Evolutionary conservation across 208 protist genomes (phyloP).

Genomic region (Angomonas deanei): DNA sequence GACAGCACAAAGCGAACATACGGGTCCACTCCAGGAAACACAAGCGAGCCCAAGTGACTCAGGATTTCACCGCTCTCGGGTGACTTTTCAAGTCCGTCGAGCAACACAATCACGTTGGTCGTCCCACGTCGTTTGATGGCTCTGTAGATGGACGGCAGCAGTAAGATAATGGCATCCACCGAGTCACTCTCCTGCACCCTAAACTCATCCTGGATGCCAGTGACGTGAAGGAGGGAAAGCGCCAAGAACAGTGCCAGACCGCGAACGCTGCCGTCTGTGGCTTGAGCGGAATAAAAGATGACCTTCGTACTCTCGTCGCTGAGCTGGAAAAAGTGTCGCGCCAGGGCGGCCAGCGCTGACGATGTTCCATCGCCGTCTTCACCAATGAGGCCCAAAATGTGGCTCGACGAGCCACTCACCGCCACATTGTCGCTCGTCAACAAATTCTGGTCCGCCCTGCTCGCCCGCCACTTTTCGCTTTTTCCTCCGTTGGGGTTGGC

Average conservation of each 20-base stretch:
- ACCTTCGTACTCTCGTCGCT: slow-evolving; percentile 14
- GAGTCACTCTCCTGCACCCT: slow-evolving; percentile 40
- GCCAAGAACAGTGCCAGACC: slow-evolving; percentile 53
- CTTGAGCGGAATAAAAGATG: slow-evolving; percentile 63
- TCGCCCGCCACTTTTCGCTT: background rate
- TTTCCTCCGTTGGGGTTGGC: too few relatives aligned
- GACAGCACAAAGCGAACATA: slow-evolving; percentile 65
- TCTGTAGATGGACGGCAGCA: slow-evolving; percentile 45
- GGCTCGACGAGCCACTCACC: background rate
- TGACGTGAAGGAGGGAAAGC: slow-evolving; percentile 25
- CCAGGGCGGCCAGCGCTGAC: slow-evolving; percentile 43
- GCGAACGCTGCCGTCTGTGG: slow-evolving; percentile 40
- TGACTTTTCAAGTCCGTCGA: slow-evolving; percentile 68
- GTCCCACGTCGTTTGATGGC: slow-evolving; percentile 13
- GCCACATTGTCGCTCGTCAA: background rate
- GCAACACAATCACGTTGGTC: slow-evolving; percentile 30
- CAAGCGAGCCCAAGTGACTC: slow-evolving; percentile 37
- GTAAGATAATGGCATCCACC: slow-evolving; percentile 35
- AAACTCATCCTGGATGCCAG: slow-evolving; percentile 48
- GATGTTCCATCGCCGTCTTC: slow-evolving; percentile 74
- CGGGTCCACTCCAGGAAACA: slow-evolving; percentile 25
- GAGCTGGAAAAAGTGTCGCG: slow-evolving; percentile 21
- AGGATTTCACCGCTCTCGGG: slow-evolving; percentile 42
- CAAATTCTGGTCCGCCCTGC: background rate
- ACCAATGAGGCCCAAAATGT: slow-evolving; percentile 59